These are phyloP conservation scores for Fragaria ananassa DNA, from an alignment of 306 rosid genomes.

Conservation along the genomic window DNA sequence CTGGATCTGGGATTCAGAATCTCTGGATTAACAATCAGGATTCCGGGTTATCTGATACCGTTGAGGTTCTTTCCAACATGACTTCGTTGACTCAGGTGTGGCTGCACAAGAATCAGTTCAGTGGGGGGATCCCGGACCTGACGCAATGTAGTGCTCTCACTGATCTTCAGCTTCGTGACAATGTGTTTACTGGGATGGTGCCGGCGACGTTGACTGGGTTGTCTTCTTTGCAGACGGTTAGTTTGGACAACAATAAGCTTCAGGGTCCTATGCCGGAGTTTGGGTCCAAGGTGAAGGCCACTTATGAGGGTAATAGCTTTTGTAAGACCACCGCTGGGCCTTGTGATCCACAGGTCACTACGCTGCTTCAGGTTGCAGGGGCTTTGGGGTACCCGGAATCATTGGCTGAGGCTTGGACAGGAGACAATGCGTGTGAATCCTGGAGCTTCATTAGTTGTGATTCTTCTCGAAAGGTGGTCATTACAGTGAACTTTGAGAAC, in stretches of 20 bases:
- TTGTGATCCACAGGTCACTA: conserved; percentile 51
- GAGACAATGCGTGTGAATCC: conserved; percentile 36
- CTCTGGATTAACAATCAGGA: conserved; percentile 83
- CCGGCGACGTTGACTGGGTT: conserved; percentile 42
- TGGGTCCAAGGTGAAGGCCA: conserved; percentile 25
- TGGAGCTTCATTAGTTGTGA: conserved; percentile 53
- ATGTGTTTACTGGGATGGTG: conserved; percentile 56
- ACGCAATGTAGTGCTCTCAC: conserved; percentile 40
- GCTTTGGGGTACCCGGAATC: conserved; percentile 45
- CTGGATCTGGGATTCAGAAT: conserved; percentile 39
- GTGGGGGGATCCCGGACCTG: conserved; percentile 61
- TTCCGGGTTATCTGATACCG: conserved; percentile 51
- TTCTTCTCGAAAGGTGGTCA: not conserved
- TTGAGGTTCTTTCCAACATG: conserved; percentile 56
- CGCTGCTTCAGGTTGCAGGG: conserved; percentile 46
- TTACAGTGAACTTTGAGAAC: conserved; percentile 38
- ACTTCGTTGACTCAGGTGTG: conserved; percentile 54
- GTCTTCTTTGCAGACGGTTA: conserved; percentile 40
- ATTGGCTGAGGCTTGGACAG: conserved; percentile 48
- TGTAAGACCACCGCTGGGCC: conserved; percentile 33
- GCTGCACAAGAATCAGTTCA: conserved; percentile 71
- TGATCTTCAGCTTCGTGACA: conserved; percentile 79
- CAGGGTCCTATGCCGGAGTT: conserved; percentile 65
- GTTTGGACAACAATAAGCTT: conserved; percentile 53
- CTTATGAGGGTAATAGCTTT: conserved; percentile 49